Percentiles rank a stretch among this genome's conserved stretches.
Conservation (phyloP, 2,329 filamentous ascomycete species). For the Sporothrix mexicana region DNA sequence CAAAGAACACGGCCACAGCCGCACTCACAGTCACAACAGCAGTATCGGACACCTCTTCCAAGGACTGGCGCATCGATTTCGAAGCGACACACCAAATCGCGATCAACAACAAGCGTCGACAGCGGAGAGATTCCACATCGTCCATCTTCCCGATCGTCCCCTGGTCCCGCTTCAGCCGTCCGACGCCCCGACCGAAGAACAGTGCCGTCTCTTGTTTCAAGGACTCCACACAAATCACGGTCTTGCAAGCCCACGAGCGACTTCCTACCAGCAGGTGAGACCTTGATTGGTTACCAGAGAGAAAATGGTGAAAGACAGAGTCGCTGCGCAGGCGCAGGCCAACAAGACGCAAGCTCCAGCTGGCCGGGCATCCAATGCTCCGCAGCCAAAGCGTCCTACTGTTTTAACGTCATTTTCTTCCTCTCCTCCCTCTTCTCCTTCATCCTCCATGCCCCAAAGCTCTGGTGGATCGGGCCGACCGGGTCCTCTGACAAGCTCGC, state of each 20-base stretch:
- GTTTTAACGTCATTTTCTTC: background rate
- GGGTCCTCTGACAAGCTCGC: background rate
- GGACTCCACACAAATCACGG: background rate
- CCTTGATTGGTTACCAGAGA: background rate
- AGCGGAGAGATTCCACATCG: slow-evolving; percentile 29
- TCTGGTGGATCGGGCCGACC: background rate
- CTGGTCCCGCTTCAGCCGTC: slow-evolving; percentile 34
- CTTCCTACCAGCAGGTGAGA: slow-evolving; percentile 23
- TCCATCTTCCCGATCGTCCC: slow-evolving; percentile 42
- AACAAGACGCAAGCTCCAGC: background rate
- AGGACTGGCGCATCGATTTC: slow-evolving; percentile 17
- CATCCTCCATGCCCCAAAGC: background rate
- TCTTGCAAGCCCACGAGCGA: background rate
- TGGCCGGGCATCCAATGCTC: background rate
- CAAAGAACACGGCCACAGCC: background rate
- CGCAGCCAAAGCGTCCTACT: background rate
- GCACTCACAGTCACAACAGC: slow-evolving; percentile 20
- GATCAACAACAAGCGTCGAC: background rate
- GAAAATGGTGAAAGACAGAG: slow-evolving; percentile 1
- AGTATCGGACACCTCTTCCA: slow-evolving; percentile 25
- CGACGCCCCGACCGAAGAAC: slow-evolving; percentile 42
- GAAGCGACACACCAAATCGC: background rate
- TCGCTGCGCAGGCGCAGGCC: slow-evolving; percentile 17
- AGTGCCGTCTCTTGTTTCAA: slow-evolving; percentile 39
- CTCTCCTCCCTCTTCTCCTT: background rate